A percentile compares a stretch with the other conserved stretches of the same genome.
Conservation (phyloP, 176 grass and related monocot species). For the maize (Zea mays) region DNA sequence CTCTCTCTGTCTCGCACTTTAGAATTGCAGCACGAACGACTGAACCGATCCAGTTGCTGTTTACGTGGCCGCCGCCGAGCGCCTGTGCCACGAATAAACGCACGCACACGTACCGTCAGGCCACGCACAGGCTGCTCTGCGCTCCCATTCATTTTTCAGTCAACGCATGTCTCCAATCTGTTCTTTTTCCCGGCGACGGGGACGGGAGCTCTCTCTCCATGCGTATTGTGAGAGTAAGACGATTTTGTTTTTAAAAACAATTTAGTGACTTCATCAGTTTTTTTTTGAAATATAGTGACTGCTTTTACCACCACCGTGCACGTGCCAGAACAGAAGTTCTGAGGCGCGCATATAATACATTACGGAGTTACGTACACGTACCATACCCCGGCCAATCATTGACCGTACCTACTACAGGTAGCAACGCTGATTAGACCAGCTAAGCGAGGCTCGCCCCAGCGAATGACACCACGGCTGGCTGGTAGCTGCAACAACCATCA, state of each 20-base stretch:
- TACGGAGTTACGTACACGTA: not conserved
- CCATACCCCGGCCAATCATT: not conserved
- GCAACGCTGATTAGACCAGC: not conserved
- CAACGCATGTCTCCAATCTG: not conserved
- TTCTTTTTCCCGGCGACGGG: too few relatives aligned
- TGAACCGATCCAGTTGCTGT: not conserved
- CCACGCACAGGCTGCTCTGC: not conserved
- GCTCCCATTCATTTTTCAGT: constrained; percentile 27
- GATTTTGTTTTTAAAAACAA: too few relatives aligned
- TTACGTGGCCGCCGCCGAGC: not conserved
- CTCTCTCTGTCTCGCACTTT: not conserved
- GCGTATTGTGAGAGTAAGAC: too few relatives aligned
- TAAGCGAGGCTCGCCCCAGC: not conserved
- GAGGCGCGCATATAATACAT: too few relatives aligned
- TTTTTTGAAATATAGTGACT: too few relatives aligned
- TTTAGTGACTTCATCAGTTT: too few relatives aligned
- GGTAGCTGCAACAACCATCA: not conserved
- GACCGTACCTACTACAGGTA: not conserved
- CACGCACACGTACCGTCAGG: not conserved
- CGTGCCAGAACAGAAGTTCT: too few relatives aligned
- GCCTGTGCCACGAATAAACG: not conserved
- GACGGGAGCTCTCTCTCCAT: too few relatives aligned
- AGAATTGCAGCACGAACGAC: not conserved
- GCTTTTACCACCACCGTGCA: too few relatives aligned
- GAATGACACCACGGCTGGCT: not conserved